Conservation (phyloP, 495 filamentous ascomycete genomes). For the Thermothielavioides terrestris region DNA sequence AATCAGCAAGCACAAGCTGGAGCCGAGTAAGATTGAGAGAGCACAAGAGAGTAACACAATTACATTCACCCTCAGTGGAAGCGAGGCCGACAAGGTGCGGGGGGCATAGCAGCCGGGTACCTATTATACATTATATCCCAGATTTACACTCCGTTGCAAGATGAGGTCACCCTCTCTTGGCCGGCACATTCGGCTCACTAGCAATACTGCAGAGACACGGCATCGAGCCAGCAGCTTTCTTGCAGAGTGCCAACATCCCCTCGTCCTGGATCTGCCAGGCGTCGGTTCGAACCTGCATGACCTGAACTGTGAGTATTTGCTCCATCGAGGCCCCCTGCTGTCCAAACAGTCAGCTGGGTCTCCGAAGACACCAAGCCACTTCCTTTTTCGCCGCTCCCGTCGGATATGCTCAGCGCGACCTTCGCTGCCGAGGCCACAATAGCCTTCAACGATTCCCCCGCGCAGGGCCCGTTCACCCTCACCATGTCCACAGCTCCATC, state of each 20-base stretch:
- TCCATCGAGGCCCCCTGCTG: too few relatives aligned
- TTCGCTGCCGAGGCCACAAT: slow-evolving; percentile 16
- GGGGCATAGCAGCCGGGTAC: too few relatives aligned
- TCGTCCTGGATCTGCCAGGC: slow-evolving; percentile 17
- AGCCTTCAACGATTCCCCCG: slow-evolving; percentile 15
- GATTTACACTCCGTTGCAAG: too few relatives aligned
- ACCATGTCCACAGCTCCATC: slow-evolving; percentile 17
- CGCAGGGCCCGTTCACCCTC: slow-evolving; percentile 21
- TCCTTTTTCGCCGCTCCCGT: slow-evolving; percentile 9
- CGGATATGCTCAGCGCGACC: slow-evolving; percentile 12
- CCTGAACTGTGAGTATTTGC: slow-evolving; percentile 12
- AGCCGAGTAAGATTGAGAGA: too few relatives aligned
- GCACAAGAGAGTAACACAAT: too few relatives aligned
- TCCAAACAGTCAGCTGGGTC: not conserved
- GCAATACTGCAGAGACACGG: slow-evolving; percentile 17
- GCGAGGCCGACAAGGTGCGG: too few relatives aligned
- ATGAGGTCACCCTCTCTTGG: slow-evolving; percentile 18
- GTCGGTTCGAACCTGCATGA: slow-evolving; percentile 21
- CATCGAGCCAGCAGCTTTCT: slow-evolving; percentile 13
- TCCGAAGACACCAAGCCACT: slow-evolving; percentile 8
- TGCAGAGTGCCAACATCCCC: slow-evolving; percentile 6
- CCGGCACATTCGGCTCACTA: slow-evolving; percentile 14
- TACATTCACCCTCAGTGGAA: too few relatives aligned
- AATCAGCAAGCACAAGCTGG: too few relatives aligned
- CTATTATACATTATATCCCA: slow-evolving; percentile 6